phyloP scores from a whole-genome alignment of 1,284 basidiomycete species.

The Sporisorium iseilematis-ciliati region DNA sequence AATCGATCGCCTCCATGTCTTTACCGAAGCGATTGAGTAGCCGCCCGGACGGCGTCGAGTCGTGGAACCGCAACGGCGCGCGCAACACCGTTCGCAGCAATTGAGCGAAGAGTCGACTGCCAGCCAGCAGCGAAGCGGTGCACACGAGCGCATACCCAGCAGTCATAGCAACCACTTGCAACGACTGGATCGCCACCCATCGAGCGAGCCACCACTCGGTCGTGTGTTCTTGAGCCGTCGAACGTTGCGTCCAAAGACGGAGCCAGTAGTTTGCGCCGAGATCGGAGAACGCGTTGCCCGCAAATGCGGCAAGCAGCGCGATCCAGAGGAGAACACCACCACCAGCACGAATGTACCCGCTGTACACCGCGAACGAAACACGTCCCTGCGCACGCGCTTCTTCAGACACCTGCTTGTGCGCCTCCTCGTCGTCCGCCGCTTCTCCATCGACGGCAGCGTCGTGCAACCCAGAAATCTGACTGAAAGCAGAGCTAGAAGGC shows the following conservation, averaged over 20 bases:
- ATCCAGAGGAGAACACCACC: conserved; percentile 39
- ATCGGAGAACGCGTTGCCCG: conserved; percentile 26
- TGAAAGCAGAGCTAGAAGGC: conserved; percentile 72
- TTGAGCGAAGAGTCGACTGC: conserved; percentile 76
- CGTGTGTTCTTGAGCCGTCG: conserved; percentile 11
- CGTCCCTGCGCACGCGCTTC: conserved; percentile 37
- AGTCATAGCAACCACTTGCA: conserved; percentile 75
- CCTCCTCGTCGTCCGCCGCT: conserved; percentile 6
- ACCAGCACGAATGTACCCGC: conserved; percentile 35
- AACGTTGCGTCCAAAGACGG: conserved; percentile 23
- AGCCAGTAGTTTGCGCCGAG: conserved; percentile 39
- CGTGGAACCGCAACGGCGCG: conserved; percentile 83
- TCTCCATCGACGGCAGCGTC: conserved; percentile 71
- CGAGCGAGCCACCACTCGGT: conserved; percentile 72
- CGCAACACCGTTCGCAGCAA: conserved; percentile 76
- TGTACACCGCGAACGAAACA: conserved; percentile 40
- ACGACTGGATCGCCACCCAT: conserved; percentile 81
- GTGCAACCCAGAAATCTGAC: conserved; percentile 76
- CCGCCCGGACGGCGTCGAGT: conserved; percentile 83
- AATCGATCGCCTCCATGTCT: conserved; percentile 89
- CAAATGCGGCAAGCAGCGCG: conserved; percentile 16
- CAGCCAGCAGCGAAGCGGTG: conserved; percentile 75
- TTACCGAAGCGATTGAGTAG: conserved; percentile 81
- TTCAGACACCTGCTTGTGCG: conserved; percentile 37
- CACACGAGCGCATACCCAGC: conserved; percentile 77